These are phyloP conservation scores for Linum tenue DNA, from an alignment of 345 rosid genomes.

Conservation along the genomic window DNA sequence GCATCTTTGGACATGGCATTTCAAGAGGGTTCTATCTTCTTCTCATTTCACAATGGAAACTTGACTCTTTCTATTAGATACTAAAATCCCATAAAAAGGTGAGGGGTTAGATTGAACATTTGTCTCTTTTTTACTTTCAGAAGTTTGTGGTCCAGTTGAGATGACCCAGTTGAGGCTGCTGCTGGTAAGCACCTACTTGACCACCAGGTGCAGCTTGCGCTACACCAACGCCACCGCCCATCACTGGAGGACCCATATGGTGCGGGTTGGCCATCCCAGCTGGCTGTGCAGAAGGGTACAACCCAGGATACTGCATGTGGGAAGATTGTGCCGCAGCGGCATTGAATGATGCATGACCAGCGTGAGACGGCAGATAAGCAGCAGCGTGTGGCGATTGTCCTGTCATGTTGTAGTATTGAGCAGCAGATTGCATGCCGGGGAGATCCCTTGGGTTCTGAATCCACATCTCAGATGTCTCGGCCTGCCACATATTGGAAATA, in stretches of 20 bases:
- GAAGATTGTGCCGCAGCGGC: constrained; percentile 79
- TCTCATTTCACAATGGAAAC: constrained; percentile 20
- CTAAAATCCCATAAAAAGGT: constrained; percentile 20
- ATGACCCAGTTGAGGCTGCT: constrained; percentile 81
- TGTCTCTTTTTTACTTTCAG: constrained; percentile 31
- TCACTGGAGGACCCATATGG: constrained; percentile 61
- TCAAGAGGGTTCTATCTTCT: constrained; percentile 7
- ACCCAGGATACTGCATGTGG: constrained; percentile 82
- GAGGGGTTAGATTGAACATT: constrained; percentile 11
- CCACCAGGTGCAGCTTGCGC: constrained; percentile 67
- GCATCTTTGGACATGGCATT: constrained; percentile 14
- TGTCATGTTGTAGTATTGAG: constrained; percentile 67
- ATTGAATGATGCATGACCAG: constrained; percentile 68
- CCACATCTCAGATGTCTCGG: constrained; percentile 90
- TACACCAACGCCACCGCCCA: constrained; percentile 76
- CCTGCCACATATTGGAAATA: constrained; percentile 30
- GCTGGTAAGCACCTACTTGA: constrained; percentile 85
- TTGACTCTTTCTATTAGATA: constrained; percentile 16
- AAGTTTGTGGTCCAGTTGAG: constrained; percentile 85
- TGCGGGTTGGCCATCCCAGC: constrained; percentile 58
- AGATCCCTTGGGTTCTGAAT: constrained; percentile 76
- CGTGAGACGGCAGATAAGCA: constrained; percentile 67
- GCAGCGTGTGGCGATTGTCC: constrained; percentile 73
- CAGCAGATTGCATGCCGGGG: constrained; percentile 52
- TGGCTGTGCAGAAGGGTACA: constrained; percentile 66